Evolutionary conservation across 345 rosid species (phyloP).

Genomic region (Psidium friedrichsthalianum): DNA sequence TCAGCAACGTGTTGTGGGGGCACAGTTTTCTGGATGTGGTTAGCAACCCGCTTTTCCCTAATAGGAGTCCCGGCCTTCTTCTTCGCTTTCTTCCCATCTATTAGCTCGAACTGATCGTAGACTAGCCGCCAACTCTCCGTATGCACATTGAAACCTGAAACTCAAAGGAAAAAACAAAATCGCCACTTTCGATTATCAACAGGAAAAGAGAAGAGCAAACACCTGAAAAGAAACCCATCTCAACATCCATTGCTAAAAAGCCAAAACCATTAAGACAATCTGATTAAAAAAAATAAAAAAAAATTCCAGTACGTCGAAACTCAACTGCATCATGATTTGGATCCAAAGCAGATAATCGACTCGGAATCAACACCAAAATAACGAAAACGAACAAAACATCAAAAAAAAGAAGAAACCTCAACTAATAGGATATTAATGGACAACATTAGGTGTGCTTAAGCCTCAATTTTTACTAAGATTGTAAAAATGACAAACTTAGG

Average conservation of each 20-base stretch:
- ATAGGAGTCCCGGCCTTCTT: conserved; percentile 51
- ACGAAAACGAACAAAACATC: too few relatives aligned
- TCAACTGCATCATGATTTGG: not conserved
- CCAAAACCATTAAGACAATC: not conserved
- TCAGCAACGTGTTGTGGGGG: conserved; percentile 19
- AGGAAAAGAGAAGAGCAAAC: not conserved
- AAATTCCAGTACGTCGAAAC: not conserved
- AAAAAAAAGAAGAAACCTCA: too few relatives aligned
- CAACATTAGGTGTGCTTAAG: too few relatives aligned
- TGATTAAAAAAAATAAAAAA: not conserved
- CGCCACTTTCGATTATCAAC: not conserved
- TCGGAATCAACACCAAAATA: conserved; percentile 19
- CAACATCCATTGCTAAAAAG: not conserved
- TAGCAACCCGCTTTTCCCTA: conserved; percentile 33
- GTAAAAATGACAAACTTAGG: too few relatives aligned
- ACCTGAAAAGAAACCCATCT: not conserved
- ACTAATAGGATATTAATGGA: too few relatives aligned
- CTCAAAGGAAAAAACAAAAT: not conserved
- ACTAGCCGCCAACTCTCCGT: not conserved
- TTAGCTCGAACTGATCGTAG: not conserved
- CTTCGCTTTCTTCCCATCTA: conserved; percentile 80
- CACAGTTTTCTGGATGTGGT: conserved; percentile 21
- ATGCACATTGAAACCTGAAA: not conserved
- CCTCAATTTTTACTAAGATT: too few relatives aligned
- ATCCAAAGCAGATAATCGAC: not conserved